Evolutionary conservation across 2,329 filamentous ascomycete species (phyloP).

Genomic region (Chrysoporthe puriensis): DNA sequence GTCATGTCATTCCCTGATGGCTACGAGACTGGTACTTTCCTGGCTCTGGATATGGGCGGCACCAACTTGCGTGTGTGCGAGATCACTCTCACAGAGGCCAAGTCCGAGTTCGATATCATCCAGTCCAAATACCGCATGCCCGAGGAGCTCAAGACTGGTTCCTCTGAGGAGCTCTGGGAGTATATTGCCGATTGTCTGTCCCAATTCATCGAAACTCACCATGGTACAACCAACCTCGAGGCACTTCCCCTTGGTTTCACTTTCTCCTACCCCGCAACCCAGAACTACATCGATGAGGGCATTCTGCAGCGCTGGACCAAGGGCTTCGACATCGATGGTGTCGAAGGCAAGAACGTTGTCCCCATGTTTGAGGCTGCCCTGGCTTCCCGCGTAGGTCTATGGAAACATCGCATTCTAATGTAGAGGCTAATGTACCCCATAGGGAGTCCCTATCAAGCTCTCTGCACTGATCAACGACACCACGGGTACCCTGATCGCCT

Average conservation of each 20-base stretch:
- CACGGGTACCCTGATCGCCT: conserved; percentile 94
- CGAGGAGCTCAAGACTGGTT: conserved; percentile 85
- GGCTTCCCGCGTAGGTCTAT: conserved; percentile 60
- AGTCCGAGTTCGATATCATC: conserved; percentile 90
- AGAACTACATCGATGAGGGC: conserved; percentile 91
- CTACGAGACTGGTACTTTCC: conserved; percentile 81
- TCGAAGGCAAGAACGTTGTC: conserved; percentile 89
- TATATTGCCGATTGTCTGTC: conserved; percentile 92
- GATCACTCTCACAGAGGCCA: conserved; percentile 83
- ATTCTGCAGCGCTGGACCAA: conserved; percentile 96
- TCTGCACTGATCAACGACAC: conserved; percentile 97
- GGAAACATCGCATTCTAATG: conserved; percentile 23
- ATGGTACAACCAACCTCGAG: conserved; percentile 65
- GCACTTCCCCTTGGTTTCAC: conserved; percentile 87
- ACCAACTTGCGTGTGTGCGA: conserved; percentile 95
- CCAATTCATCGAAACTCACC: conserved; percentile 87
- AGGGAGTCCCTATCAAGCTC: conserved; percentile 90
- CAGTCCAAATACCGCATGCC: conserved; percentile 97
- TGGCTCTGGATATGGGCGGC: conserved; percentile 94
- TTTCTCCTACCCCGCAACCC: conserved; percentile 92
- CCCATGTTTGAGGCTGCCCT: conserved; percentile 84
- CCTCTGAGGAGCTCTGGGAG: conserved; percentile 86
- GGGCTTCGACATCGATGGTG: conserved; percentile 90
- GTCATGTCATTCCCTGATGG: conserved; percentile 89
- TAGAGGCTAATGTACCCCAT: conserved; percentile 30